phyloP scores from a whole-genome alignment of 257 asterid genomes.

The Gentiana straminea region DNA sequence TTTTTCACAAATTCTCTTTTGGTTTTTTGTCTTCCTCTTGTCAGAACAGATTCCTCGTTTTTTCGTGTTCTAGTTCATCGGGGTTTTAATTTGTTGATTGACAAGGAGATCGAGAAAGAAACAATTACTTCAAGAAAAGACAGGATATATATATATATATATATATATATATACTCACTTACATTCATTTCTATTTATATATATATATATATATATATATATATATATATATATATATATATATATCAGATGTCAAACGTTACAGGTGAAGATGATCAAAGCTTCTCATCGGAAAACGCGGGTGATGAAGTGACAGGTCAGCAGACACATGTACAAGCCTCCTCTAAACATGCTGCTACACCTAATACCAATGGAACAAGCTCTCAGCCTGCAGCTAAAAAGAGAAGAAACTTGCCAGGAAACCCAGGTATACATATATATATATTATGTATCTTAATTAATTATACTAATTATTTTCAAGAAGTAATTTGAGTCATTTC shows the following conservation, averaged over 20 bases:
- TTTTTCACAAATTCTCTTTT: constrained; percentile 27
- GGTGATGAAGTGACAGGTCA: constrained; percentile 22
- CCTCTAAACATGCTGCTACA: constrained; percentile 1
- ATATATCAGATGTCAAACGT: constrained; percentile 22
- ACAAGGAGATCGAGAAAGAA: too few relatives aligned
- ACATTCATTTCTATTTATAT: too few relatives aligned
- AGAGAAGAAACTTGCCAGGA: constrained; percentile 38
- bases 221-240: too few relatives aligned
- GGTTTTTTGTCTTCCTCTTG: constrained; percentile 26
- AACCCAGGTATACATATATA: constrained; percentile 25
- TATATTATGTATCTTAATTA: too few relatives aligned
- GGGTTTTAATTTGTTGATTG: too few relatives aligned
- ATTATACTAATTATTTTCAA: too few relatives aligned
- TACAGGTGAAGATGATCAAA: constrained; percentile 38
- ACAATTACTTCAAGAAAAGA: too few relatives aligned
- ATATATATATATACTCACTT: too few relatives aligned
- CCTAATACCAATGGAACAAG: constrained; percentile 23
- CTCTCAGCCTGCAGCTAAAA: constrained; percentile 29
- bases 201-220: too few relatives aligned
- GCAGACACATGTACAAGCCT: not conserved
- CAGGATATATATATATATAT: too few relatives aligned
- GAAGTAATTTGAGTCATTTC: too few relatives aligned
- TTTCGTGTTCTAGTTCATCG: not conserved
- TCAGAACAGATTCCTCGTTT: constrained; percentile 14
- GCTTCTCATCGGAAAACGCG: constrained; percentile 36